Evolutionary conservation across 805 yeast genomes (phyloP).

Genomic region (Lipomyces yamanashiensis): DNA sequence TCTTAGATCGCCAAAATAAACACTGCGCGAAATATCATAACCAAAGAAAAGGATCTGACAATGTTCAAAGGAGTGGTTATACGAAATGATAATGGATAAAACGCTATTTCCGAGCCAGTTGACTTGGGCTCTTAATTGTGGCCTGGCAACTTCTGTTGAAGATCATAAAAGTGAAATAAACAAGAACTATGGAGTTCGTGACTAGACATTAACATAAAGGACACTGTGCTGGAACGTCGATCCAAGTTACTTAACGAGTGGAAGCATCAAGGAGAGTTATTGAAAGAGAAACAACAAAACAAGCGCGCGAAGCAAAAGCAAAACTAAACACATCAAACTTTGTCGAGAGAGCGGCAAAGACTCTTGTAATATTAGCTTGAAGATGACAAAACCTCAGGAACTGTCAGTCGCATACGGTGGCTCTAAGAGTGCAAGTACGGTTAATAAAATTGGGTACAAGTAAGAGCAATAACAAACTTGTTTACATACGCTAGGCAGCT

Average conservation of each 20-base stretch:
- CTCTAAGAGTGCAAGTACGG: slow-evolving; percentile 18
- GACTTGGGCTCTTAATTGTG: too few species aligned
- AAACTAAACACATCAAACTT: background rate
- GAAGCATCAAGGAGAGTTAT: slow-evolving; percentile 15
- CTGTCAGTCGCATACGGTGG: slow-evolving; percentile 36
- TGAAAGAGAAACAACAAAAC: background rate
- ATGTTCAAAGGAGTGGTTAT: too few species aligned
- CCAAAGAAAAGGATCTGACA: too few species aligned
- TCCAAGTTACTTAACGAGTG: slow-evolving; percentile 5
- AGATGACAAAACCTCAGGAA: slow-evolving; percentile 26
- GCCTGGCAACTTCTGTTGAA: background rate
- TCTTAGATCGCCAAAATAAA: background rate
- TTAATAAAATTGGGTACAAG: background rate
- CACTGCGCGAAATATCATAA: background rate
- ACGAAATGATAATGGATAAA: too few species aligned
- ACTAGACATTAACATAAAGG: slow-evolving; percentile 1
- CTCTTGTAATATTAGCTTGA: background rate
- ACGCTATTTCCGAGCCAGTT: too few species aligned
- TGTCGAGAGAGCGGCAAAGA: background rate
- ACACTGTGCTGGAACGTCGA: slow-evolving; percentile 8
- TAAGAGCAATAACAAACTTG: background rate
- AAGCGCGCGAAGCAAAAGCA: background rate
- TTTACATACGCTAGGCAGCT: slow-evolving; percentile 60
- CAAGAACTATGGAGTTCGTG: slow-evolving; percentile 2
- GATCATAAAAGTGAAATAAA: background rate